Conservation (phyloP, 352 stramenopile genomes). For the Pythium biforme region DNA sequence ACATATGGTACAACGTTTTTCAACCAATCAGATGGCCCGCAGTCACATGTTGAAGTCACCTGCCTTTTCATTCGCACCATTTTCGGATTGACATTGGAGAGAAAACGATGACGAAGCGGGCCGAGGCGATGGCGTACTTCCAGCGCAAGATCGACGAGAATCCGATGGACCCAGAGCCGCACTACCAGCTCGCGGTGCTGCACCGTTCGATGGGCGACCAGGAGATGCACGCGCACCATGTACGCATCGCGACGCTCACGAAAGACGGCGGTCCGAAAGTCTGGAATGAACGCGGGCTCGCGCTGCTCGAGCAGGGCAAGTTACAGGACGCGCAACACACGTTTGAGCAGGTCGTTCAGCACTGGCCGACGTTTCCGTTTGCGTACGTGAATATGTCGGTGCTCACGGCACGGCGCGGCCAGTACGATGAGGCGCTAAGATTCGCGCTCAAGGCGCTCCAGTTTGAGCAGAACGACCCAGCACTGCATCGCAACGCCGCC, state of each 20-base stretch:
- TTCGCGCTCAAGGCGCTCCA: constrained; percentile 39
- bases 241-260: constrained; percentile 63
- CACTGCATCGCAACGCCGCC: constrained; percentile 55
- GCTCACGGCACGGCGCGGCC: constrained; percentile 39
- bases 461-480: constrained; percentile 40
- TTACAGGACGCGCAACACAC: constrained; percentile 38
- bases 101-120: constrained; percentile 33
- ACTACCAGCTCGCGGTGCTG: constrained; percentile 62
- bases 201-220: constrained; percentile 45
- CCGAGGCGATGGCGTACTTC: constrained; percentile 66
- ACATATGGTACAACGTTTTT: background rate
- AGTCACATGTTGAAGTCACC: background rate
- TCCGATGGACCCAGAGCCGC: constrained; percentile 50
- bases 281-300: constrained; percentile 59
- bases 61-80: background rate
- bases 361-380: constrained; percentile 48
- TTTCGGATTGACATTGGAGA: background rate
- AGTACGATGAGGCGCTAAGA: constrained; percentile 45
- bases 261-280: constrained; percentile 51
- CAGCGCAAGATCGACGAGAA: constrained; percentile 51
- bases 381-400: constrained; percentile 61
- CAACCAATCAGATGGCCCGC: constrained; percentile 1
- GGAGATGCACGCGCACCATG: constrained; percentile 40
- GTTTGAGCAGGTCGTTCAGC: constrained; percentile 40
- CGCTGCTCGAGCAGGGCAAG: constrained; percentile 44